Conservation (phyloP, 805 yeast species). For the Kazachstania kunashirensis region DNA sequence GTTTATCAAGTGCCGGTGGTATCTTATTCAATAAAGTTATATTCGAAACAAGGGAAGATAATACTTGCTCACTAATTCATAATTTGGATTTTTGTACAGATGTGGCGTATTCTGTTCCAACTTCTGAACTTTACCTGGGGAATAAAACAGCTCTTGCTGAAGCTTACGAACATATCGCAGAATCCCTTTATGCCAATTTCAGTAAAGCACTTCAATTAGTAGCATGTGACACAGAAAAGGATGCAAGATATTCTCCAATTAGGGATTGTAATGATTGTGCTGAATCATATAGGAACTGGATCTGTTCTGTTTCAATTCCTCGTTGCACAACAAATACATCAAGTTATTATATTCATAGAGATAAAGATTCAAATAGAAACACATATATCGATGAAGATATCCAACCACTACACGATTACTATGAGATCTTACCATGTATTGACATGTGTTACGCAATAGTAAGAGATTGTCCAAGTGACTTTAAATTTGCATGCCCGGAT, state of each 20-base stretch:
- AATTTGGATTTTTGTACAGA: constrained; percentile 66
- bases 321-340: constrained; percentile 55
- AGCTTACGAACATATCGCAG: constrained; percentile 59
- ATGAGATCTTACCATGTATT: constrained; percentile 79
- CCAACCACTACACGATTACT: constrained; percentile 49
- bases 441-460: constrained; percentile 71
- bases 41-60: constrained; percentile 45
- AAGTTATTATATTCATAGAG: constrained; percentile 39
- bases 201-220: constrained; percentile 65
- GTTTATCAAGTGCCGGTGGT: constrained; percentile 43
- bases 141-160: constrained; percentile 31
- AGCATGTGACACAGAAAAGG: constrained; percentile 60
- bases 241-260: constrained; percentile 64
- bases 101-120: constrained; percentile 85
- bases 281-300: constrained; percentile 69
- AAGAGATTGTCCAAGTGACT: constrained; percentile 70
- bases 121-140: constrained; percentile 29
- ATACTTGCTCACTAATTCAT: constrained; percentile 64
- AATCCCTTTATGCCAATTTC: constrained; percentile 50
- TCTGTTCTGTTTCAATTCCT: constrained; percentile 82
- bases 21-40: constrained; percentile 45
- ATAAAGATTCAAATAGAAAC: constrained; percentile 48
- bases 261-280: constrained; percentile 66
- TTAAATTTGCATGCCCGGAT: constrained; percentile 68
- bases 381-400: constrained; percentile 44